These are phyloP conservation scores for Globisporangium radiosum DNA, from an alignment of 352 stramenopile genomes.

Conservation along the genomic window DNA sequence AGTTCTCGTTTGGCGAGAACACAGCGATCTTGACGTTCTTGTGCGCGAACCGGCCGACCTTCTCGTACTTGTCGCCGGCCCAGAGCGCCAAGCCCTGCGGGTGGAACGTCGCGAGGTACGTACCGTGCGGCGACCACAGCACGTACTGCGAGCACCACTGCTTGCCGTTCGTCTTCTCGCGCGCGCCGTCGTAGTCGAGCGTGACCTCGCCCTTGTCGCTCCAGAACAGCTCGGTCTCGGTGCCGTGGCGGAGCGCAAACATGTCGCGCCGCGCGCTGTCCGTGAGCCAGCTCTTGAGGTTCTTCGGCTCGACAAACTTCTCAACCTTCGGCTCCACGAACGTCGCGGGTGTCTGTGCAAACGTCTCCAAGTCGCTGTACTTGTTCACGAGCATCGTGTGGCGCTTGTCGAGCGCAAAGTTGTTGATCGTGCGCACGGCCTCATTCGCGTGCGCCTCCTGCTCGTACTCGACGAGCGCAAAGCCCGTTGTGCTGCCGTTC, in stretches of 20 bases:
- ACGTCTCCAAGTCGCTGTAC: conserved; percentile 88
- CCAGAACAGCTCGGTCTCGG: conserved; percentile 97
- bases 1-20: conserved; percentile 96
- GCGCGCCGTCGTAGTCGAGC: conserved; percentile 93
- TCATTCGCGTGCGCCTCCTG: conserved; percentile 66
- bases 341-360: conserved; percentile 44
- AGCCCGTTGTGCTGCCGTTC: conserved; percentile 58
- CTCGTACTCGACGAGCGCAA: conserved; percentile 82
- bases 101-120: conserved; percentile 97
- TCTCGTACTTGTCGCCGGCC: conserved; percentile 95
- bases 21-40: conserved; percentile 92
- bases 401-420: conserved; percentile 95
- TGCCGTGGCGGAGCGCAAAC: conserved; percentile 92
- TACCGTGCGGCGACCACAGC: conserved; percentile 95
- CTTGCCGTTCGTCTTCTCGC: conserved; percentile 94
- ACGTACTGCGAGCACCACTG: conserved; percentile 98
- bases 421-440: conserved; percentile 79
- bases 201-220: conserved; percentile 85
- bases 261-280: conserved; percentile 91
- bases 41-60: conserved; percentile 95
- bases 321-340: conserved; percentile 82
- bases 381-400: conserved; percentile 93
- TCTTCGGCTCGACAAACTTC: conserved; percentile 89
- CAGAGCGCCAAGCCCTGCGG: conserved; percentile 96
- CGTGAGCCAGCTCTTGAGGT: conserved; percentile 91